Evolutionary conservation across 2,329 filamentous ascomycete genomes (phyloP).

Genomic region (Beauveria brongniartii): DNA sequence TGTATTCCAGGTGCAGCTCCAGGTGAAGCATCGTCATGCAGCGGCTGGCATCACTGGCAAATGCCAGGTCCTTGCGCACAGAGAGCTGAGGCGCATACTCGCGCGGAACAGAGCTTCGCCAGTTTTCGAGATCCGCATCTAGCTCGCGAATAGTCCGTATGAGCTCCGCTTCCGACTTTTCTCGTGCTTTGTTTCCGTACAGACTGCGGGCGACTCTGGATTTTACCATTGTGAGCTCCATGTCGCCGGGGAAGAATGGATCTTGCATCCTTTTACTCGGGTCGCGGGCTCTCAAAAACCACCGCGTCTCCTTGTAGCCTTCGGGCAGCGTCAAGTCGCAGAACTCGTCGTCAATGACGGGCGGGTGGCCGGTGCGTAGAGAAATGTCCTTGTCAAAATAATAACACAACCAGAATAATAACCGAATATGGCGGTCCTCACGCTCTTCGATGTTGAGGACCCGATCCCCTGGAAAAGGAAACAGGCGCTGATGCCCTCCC

Average conservation of each 20-base stretch:
- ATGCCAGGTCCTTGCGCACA: constrained; percentile 21
- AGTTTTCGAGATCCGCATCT: constrained; percentile 47
- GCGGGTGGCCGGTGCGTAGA: constrained; percentile 44
- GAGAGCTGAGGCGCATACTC: constrained; percentile 40
- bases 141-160: constrained; percentile 47
- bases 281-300: constrained; percentile 8
- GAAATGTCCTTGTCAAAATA: constrained; percentile 48
- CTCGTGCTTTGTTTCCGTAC: constrained; percentile 39
- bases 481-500: constrained; percentile 32
- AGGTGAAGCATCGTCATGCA: constrained; percentile 39
- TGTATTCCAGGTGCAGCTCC: constrained; percentile 45
- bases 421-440: constrained; percentile 26
- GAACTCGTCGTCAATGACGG: constrained; percentile 40
- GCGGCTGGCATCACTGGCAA: constrained; percentile 17
- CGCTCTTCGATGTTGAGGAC: constrained; percentile 18
- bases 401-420: constrained; percentile 48
- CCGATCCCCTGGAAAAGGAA: constrained; percentile 8
- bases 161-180: constrained; percentile 46
- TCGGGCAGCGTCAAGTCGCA: constrained; percentile 44
- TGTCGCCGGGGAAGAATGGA: constrained; percentile 36
- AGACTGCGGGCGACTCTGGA: constrained; percentile 38
- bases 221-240: constrained; percentile 43
- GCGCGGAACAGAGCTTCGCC: constrained; percentile 40
- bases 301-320: constrained; percentile 20
- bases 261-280: constrained; percentile 13